Conservation (phyloP, 805 yeast genomes). For the Suhomyces sp. region DNA sequence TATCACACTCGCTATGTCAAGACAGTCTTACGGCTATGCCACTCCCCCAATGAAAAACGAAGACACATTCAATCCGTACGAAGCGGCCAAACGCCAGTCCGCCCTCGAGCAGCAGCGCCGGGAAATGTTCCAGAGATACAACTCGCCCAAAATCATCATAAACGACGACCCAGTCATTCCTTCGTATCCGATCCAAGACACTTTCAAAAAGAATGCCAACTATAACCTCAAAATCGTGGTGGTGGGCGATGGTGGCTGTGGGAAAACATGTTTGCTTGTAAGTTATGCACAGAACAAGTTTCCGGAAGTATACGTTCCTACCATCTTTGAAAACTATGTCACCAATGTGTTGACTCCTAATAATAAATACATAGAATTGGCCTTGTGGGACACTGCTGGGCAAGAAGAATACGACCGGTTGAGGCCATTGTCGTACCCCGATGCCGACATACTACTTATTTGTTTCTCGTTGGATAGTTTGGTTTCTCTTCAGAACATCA, state of each 20-base stretch:
- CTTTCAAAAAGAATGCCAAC: slow-evolving; percentile 15
- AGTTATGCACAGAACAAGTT: slow-evolving; percentile 67
- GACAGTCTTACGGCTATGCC: not conserved
- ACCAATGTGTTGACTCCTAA: slow-evolving; percentile 64
- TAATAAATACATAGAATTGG: slow-evolving; percentile 76
- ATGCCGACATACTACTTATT: slow-evolving; percentile 68
- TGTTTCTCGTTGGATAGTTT: slow-evolving; percentile 70
- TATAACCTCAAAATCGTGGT: slow-evolving; percentile 60
- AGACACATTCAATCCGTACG: slow-evolving; percentile 24
- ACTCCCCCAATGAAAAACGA: slow-evolving; percentile 1
- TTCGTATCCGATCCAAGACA: slow-evolving; percentile 26
- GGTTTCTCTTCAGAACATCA: slow-evolving; percentile 66
- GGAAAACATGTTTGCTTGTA: slow-evolving; percentile 77
- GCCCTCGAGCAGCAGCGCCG: slow-evolving; percentile 18
- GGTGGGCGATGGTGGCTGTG: slow-evolving; percentile 89
- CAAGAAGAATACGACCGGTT: slow-evolving; percentile 83
- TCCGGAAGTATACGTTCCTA: slow-evolving; percentile 75
- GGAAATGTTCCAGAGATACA: slow-evolving; percentile 20
- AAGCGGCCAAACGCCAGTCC: slow-evolving; percentile 20
- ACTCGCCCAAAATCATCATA: slow-evolving; percentile 27
- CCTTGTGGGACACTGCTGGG: slow-evolving; percentile 89
- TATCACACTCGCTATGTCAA: slow-evolving; percentile 1
- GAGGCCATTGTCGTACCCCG: slow-evolving; percentile 77
- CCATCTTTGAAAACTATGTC: slow-evolving; percentile 77
- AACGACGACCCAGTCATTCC: slow-evolving; percentile 39